Conservation (phyloP, 129 eudicot species). For the Ambrosia artemisiifolia region DNA sequence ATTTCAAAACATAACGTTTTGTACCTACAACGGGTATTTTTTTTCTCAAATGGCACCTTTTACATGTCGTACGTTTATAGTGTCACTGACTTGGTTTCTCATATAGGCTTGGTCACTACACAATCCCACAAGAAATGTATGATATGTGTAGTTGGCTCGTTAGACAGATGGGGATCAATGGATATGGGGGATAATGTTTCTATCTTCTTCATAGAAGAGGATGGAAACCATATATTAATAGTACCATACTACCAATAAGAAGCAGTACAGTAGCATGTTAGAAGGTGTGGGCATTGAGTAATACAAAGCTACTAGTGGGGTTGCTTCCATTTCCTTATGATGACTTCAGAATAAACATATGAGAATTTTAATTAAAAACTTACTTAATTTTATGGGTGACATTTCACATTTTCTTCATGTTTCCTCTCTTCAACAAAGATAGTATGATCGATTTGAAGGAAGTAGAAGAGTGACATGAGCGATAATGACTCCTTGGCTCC, state of each 20-base stretch:
- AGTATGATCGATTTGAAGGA: neutral
- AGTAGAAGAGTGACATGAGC: neutral
- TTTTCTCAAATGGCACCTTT: neutral
- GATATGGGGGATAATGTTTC: constrained; percentile 14
- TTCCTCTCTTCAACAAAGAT: neutral
- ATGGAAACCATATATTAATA: neutral
- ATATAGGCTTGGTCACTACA: constrained; percentile 80
- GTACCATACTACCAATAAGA: neutral
- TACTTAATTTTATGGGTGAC: neutral
- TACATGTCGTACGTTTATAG: neutral
- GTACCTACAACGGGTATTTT: constrained; percentile 56
- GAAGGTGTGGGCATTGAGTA: no score
- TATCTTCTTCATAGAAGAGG: neutral
- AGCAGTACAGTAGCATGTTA: neutral
- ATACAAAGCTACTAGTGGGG: neutral
- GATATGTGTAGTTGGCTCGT: constrained; percentile 69
- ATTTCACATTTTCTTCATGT: neutral
- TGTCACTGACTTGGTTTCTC: constrained; percentile 1
- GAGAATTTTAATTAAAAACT: neutral
- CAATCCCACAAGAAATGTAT: constrained; percentile 61
- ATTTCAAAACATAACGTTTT: constrained; percentile 51
- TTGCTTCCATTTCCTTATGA: neutral
- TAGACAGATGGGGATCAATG: constrained; percentile 42
- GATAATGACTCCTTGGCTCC: neutral
- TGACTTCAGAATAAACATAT: neutral